Base-by-base conservation (phyloP, 306 rosid genomes). In the Chamaecrista fasciculata region DNA sequence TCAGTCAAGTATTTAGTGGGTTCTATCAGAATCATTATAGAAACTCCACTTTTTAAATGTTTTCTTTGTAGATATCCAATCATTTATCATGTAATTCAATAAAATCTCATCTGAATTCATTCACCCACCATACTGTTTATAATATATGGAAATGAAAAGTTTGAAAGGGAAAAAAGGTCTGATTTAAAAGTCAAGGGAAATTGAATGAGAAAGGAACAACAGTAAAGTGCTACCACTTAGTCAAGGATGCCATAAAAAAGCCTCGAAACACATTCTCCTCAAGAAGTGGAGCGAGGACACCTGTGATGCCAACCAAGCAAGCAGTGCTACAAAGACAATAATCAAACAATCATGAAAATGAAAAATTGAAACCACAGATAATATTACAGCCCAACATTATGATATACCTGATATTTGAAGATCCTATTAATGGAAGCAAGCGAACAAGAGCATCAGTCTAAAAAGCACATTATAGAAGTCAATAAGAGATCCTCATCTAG, bases 211-310 rank as follows among this genome's bases (percentile, higher is more conserved):
- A 55, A 24, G 52, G 58, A 53, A 71, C 39, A 20, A 16, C 4
- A 60, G 8, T 10, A 55, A 2, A 33, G 36, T 29, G 49, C 9
- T 89, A 94, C 99, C 99, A 91, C 73, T 94, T 94, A 49, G 99
- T 94, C 70, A 94, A 66, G 72, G 99, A 91, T 66, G 85, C 83
- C 95, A 94, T 82, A 31, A 94, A 79, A 80, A 94, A 91, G 47
- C 97, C 99, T 19, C 96, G 90, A 75, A 94, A 94, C 67, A 94
- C 81, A 0, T 89, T 88, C 85, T 94, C 99, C 77, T 94, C 99
- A 39, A 94, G 99, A 66, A 94, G 81, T 49, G 99, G 99, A 67
- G 99, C 99, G 29, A 94, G 83, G 78, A 94, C 85, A 8, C 96
- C 99, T 6, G 97, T 78, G 80, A 91, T 84, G 62, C 92, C 99